Evolutionary conservation across 2,329 filamentous ascomycete genomes (phyloP).

Genomic region (Colletotrichum cereale): DNA sequence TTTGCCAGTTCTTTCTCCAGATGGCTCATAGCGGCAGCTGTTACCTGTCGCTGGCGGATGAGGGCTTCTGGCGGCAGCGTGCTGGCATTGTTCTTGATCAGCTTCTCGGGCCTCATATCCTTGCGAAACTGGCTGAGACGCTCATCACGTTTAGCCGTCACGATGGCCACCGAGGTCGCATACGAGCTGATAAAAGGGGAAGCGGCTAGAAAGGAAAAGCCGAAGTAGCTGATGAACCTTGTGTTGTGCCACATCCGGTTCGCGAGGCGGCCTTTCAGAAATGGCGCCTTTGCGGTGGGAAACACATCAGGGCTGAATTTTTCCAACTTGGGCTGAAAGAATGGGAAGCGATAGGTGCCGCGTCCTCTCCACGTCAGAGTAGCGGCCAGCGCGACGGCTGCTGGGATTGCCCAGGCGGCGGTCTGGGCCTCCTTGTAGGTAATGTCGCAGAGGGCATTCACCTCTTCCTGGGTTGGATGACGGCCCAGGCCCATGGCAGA

Average conservation of each 20-base stretch:
- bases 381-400: conserved; percentile 43
- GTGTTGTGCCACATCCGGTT: conserved; percentile 51
- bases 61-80: conserved; percentile 1
- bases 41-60: neutral
- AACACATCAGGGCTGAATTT: conserved; percentile 50
- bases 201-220: conserved; percentile 44
- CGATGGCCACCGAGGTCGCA: conserved; percentile 39
- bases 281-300: conserved; percentile 42
- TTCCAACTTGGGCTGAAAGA: conserved; percentile 52
- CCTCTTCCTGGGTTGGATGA: conserved; percentile 52
- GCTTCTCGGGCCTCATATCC: conserved; percentile 27
- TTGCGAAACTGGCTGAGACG: conserved; percentile 32
- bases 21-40: neutral
- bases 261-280: conserved; percentile 47
- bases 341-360: conserved; percentile 55
- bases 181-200: conserved; percentile 48
- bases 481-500: conserved; percentile 38
- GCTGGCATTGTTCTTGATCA: conserved; percentile 3
- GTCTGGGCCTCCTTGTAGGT: conserved; percentile 49
- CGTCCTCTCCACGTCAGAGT: conserved; percentile 47
- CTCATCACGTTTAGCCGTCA: conserved; percentile 11
- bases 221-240: conserved; percentile 52
- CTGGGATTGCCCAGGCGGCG: conserved; percentile 47
- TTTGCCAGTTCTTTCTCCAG: conserved; percentile 9
- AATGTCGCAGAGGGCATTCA: conserved; percentile 47